Percentiles rank a stretch among this genome's conserved stretches.
Evolutionary conservation across 331 rosid genomes (phyloP).

Genomic region (Cydonia oblonga): DNA sequence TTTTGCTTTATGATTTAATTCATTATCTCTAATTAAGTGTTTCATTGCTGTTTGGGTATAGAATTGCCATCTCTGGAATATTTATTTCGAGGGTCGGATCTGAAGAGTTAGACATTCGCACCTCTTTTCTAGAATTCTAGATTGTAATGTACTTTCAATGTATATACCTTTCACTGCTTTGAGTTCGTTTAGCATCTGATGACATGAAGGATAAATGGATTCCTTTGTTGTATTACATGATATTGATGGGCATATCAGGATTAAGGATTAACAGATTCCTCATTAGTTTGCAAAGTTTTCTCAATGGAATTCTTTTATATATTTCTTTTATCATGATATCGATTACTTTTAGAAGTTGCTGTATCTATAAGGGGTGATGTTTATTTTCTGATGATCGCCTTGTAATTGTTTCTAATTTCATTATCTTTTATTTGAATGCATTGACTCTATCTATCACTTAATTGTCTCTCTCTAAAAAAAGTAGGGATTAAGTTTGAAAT

Average conservation of each 20-base stretch:
- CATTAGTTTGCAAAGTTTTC: background rate
- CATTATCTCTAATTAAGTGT: slow-evolving; percentile 15
- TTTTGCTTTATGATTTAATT: background rate
- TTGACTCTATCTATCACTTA: background rate
- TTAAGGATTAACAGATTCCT: too few relatives aligned
- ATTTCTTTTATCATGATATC: background rate
- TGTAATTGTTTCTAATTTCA: background rate
- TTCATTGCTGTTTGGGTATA: slow-evolving; percentile 21
- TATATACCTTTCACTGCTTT: background rate
- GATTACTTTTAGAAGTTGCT: background rate
- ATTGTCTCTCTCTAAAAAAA: background rate
- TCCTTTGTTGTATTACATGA: background rate
- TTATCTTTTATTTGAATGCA: background rate
- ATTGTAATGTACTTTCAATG: background rate
- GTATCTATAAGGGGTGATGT: background rate
- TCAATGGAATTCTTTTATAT: background rate
- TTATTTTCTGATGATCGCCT: background rate
- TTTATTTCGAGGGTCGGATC: slow-evolving; percentile 14
- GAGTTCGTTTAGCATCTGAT: background rate
- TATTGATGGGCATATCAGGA: too few relatives aligned
- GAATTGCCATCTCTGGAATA: slow-evolving; percentile 23
- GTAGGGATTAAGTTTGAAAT: background rate
- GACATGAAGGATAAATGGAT: background rate
- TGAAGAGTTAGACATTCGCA: slow-evolving; percentile 32
- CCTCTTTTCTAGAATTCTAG: slow-evolving; percentile 31